These are phyloP conservation scores for Colletotrichum sansevieriae DNA, from an alignment of 2,329 filamentous ascomycete species.

Conservation along the genomic window DNA sequence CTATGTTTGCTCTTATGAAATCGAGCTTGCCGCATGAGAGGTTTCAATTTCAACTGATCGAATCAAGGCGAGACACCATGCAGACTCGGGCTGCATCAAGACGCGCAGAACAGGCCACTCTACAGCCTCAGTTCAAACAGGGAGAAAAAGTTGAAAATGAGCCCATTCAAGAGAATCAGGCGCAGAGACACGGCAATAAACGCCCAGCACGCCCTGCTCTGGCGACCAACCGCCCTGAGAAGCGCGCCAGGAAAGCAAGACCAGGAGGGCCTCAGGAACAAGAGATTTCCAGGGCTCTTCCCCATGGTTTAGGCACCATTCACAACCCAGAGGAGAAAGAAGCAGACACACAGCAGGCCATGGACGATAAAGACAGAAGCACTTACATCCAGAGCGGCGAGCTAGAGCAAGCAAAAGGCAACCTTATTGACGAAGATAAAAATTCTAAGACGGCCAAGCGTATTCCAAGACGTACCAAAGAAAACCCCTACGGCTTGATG, in stretches of 20 bases:
- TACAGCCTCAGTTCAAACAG: neutral
- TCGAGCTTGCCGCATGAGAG: neutral
- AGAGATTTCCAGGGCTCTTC: slow-evolving; percentile 6
- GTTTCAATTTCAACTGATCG: neutral
- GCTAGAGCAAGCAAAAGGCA: neutral
- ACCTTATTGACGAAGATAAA: neutral
- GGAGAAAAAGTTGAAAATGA: neutral
- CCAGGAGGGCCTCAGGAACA: neutral
- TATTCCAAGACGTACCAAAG: slow-evolving; percentile 48
- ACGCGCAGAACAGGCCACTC: neutral
- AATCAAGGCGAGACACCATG: neutral
- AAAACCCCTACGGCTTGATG: slow-evolving; percentile 63
- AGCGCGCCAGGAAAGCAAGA: neutral
- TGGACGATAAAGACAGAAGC: neutral
- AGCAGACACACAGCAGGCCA: neutral
- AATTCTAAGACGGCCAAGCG: slow-evolving; percentile 43
- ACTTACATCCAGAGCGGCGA: neutral
- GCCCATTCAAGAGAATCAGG: neutral
- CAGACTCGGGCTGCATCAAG: slow-evolving; percentile 22
- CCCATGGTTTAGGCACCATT: slow-evolving; percentile 41
- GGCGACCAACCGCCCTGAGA: too few relatives aligned
- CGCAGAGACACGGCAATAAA: neutral
- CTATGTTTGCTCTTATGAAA: neutral
- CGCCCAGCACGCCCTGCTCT: neutral
- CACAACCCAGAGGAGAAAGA: neutral